Base-by-base conservation (phyloP, 306 rosid species). In the Calophaca sinica region DNA sequence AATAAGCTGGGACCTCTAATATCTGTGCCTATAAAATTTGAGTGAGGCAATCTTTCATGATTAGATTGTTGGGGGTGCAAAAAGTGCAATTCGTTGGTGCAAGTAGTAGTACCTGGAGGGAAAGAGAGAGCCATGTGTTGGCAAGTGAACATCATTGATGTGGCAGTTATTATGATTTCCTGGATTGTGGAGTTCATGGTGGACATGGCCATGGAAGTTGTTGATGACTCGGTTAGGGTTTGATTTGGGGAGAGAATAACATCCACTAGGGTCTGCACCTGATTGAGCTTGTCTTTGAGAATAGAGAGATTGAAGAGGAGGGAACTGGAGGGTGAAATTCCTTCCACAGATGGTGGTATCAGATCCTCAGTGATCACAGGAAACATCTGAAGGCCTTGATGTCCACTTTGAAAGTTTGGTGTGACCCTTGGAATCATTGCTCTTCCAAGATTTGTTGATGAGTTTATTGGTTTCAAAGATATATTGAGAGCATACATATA, bases 131-230 rank as follows among this genome's bases (percentile, higher is more conserved):
- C 53, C 83, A 88, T 81, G 0, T 93, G 90, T 59, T 93, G 98
- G 69, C 89, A 86, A 4, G 84, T 84, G 85, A 85, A 73, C 90
- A 87, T 61, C 93, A 94, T 92, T 3, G 99, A 87, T 13, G 97
- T 82, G 32, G 97, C 84, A 13, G 93, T 81, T 35, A 81, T 79
- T 50, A 94, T 82, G 79, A 94, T 80, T 57, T 94, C 99, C 59
- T 94, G 96, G 80, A 92, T 78, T 26, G 88, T 69, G 8, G 89
- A 82, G 70, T 72, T 89, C 83, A 87, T 71, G 82, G 79, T 78
- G 1, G 89, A 84, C 14, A 86, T 41, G n/a, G 90, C 87, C 12
- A 84, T 8, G 26, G 88, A 72, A 13, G 84, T 60, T 58, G 68
- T 62, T 62, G 45, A 60, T 0, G 88, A 69, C 36, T 81, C 89